Evolutionary conservation across 805 yeast genomes (phyloP), one percentile per base, ranked within the genome.

Genomic region (Metschnikowia chrysomelidarum): DNA sequence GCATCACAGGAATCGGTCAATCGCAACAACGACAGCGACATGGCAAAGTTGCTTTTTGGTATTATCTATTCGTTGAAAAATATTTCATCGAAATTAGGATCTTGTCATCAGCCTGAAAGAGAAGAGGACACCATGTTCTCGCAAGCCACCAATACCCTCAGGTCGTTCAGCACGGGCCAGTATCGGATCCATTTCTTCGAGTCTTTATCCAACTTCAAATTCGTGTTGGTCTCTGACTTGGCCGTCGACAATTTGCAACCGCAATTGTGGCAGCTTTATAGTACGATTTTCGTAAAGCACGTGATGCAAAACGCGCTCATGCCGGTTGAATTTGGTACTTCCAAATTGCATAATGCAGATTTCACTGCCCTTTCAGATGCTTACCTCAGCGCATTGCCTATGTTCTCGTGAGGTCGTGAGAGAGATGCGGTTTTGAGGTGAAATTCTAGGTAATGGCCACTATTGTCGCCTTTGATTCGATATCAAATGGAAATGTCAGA

Each of bases 1-100:
- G 30, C 36, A 1, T 17, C 32, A 15, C 27, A 49, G 30, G 42
- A 60, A 12, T 22, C 50, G 7, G 51, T 59, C 34, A 82, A 80
- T 50, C 62, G 68, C 10, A 74, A 70, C 40, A 80, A 78, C 52
- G 71, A 75, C 27, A 82, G 81, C 31, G 87, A 88, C 53, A 67
- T 76, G 10, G 81, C 93, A 6, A 83, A 91, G 57, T 73, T 93
- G 21, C 68, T 93, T 10, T 93, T 87, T 56, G 98, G 98, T 9
- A 78, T 86, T 24, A 66, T 87, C 7, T 84, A 79, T 56, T 87
- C 96, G 9, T 60, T 91, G 42, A 73, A 88, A 34, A 86, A 82
- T 43, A 75, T 93, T 24, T 74, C 91, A 0, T 69, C 76, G n/a
- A 80, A 67, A 44, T 51, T 73, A 30, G 39, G 34, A n/a, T 9